A percentile compares a stretch with the other conserved stretches of the same genome.
Evolutionary conservation across 208 protist species (phyloP).

Genomic region (Trichomonas vaginalis): DNA sequence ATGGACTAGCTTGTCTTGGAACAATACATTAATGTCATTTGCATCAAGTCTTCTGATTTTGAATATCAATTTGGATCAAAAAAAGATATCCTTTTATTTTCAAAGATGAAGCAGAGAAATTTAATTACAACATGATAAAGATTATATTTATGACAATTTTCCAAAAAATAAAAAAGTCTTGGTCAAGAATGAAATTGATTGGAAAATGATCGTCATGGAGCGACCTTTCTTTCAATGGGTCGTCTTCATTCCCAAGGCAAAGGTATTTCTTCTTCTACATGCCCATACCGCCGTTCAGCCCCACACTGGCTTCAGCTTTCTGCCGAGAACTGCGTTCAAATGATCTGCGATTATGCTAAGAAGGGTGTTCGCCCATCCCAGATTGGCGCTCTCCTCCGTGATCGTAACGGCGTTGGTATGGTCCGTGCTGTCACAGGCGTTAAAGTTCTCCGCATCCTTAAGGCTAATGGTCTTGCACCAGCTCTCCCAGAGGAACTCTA

Average conservation of each 20-base stretch:
- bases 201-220: background rate
- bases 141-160: too few species aligned
- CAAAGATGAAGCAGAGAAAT: too few species aligned
- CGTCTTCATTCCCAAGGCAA: conserved; percentile 5
- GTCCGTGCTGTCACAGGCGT: conserved; percentile 89
- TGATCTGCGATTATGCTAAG: conserved; percentile 86
- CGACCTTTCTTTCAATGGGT: background rate
- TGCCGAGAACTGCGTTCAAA: conserved; percentile 54
- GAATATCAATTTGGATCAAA: too few species aligned
- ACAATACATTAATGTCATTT: too few species aligned
- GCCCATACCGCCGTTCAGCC: conserved; percentile 88
- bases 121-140: too few species aligned
- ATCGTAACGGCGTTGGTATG: conserved; percentile 94
- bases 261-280: conserved; percentile 49
- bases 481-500: conserved; percentile 99
- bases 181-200: too few species aligned
- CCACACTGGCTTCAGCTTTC: conserved; percentile 89
- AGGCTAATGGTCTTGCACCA: conserved; percentile 91
- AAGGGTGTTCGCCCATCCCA: conserved; percentile 95
- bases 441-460: conserved; percentile 99
- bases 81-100: too few species aligned
- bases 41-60: too few species aligned
- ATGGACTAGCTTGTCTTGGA: too few species aligned
- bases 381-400: conserved; percentile 97
- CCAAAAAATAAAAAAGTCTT: too few species aligned